These are phyloP conservation scores for Acanthochlamys bracteata DNA, from an alignment of 106 monocot genomes.

Conservation along the genomic window DNA sequence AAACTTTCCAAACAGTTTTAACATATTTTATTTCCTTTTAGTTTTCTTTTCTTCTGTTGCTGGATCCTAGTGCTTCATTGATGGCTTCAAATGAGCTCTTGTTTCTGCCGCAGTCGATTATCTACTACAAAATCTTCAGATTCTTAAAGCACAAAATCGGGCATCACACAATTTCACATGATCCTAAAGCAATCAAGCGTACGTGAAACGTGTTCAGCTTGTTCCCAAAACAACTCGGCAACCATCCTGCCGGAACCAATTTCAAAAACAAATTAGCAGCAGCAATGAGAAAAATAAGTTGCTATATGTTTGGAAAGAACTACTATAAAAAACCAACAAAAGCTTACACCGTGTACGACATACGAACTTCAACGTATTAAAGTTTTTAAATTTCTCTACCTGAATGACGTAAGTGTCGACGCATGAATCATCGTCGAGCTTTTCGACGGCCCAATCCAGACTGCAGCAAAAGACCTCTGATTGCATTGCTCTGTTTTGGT, in stretches of 20 bases:
- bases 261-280: constrained; percentile 4
- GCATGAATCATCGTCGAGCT: constrained; percentile 60
- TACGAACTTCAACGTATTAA: too few relatives aligned
- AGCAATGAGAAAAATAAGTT: constrained; percentile 1
- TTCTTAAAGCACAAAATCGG: too few relatives aligned
- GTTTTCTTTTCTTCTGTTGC: too few relatives aligned
- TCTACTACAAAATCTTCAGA: too few relatives aligned
- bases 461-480: constrained; percentile 65
- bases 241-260: constrained; percentile 88
- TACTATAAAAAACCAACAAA: background rate
- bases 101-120: too few relatives aligned
- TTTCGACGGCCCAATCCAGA: constrained; percentile 97
- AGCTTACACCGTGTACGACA: too few relatives aligned
- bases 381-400: constrained; percentile 19
- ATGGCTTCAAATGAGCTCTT: too few relatives aligned
- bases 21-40: too few relatives aligned
- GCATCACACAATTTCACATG: too few relatives aligned
- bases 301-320: background rate
- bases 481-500: constrained; percentile 48
- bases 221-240: constrained; percentile 79
- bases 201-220: constrained; percentile 73
- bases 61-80: too few relatives aligned
- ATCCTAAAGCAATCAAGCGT: too few relatives aligned
- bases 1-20: too few relatives aligned
- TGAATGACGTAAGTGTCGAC: constrained; percentile 83